Evolutionary conservation across 2,329 filamentous ascomycete species (phyloP).

Genomic region (Sphaerulina vaccinii): DNA sequence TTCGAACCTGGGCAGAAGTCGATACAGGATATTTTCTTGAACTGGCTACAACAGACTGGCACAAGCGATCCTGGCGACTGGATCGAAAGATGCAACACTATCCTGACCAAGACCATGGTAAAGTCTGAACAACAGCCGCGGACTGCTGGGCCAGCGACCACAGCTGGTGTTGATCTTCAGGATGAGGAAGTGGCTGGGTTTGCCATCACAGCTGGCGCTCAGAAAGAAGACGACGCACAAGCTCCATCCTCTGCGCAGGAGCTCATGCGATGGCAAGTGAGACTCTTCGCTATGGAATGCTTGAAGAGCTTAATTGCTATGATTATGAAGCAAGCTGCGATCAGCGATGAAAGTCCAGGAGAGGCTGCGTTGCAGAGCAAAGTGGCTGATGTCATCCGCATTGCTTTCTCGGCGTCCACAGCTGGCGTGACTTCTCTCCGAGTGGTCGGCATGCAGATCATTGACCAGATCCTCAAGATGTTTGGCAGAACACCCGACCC

Average conservation of each 20-base stretch:
- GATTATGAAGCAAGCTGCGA: constrained; percentile 73
- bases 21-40: constrained; percentile 81
- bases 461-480: constrained; percentile 89
- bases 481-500: constrained; percentile 95
- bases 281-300: constrained; percentile 88
- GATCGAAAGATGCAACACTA: constrained; percentile 83
- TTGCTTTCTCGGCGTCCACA: constrained; percentile 96
- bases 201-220: constrained; percentile 67
- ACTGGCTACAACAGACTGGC: constrained; percentile 91
- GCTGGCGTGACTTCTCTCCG: constrained; percentile 86
- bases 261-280: constrained; percentile 89
- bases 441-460: constrained; percentile 88
- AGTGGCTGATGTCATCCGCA: constrained; percentile 89
- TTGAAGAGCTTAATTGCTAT: constrained; percentile 78
- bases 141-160: constrained; percentile 46
- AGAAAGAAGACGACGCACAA: constrained; percentile 44
- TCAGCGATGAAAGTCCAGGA: constrained; percentile 74
- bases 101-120: constrained; percentile 81
- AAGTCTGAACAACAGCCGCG: constrained; percentile 56
- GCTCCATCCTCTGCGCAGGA: constrained; percentile 64
- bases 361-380: constrained; percentile 76
- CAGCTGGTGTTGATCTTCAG: constrained; percentile 71
- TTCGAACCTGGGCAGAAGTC: constrained; percentile 71
- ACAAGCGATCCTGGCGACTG: constrained; percentile 76
- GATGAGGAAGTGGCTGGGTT: constrained; percentile 98